These are phyloP conservation scores for Hordeum pubiflorum DNA, from an alignment of 202 grass and related monocot genomes.

Conservation along the genomic window DNA sequence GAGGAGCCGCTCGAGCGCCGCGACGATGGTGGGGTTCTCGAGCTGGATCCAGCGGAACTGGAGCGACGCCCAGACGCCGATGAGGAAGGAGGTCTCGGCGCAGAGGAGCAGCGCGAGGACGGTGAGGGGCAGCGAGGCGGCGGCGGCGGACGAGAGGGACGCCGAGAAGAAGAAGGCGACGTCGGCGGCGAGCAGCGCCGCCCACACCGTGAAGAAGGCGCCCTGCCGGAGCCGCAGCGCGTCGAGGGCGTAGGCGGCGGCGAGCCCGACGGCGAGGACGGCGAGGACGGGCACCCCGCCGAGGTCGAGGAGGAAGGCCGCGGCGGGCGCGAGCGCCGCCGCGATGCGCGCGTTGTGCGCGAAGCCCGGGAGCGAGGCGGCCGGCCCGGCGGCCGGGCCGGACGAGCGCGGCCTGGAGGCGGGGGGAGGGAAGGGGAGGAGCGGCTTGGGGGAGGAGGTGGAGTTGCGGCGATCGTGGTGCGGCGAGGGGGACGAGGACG, in stretches of 20 bases:
- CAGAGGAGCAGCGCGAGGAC: conserved; percentile 78
- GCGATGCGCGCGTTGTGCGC: conserved; percentile 66
- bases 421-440: conserved; percentile 25
- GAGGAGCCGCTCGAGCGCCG: conserved; percentile 74
- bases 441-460: conserved; percentile 40
- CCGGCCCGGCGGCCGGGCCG: not conserved
- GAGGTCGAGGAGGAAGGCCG: conserved; percentile 80
- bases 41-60: conserved; percentile 98
- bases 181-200: conserved; percentile 57
- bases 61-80: conserved; percentile 89
- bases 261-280: conserved; percentile 66
- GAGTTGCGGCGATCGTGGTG: conserved; percentile 39
- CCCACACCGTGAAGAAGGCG: conserved; percentile 83
- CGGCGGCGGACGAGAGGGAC: conserved; percentile 41
- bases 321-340: conserved; percentile 61
- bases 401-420: conserved; percentile 14
- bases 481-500: conserved; percentile 29
- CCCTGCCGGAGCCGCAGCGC: conserved; percentile 51
- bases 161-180: conserved; percentile 94
- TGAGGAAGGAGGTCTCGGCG: conserved; percentile 80
- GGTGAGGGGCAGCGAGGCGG: conserved; percentile 53
- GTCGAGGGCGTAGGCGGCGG: conserved; percentile 74
- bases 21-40: conserved; percentile 78
- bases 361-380: conserved; percentile 44
- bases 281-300: conserved; percentile 71